Evolutionary conservation across 345 rosid species (phyloP).

Genomic region (Trapa bicornis): DNA sequence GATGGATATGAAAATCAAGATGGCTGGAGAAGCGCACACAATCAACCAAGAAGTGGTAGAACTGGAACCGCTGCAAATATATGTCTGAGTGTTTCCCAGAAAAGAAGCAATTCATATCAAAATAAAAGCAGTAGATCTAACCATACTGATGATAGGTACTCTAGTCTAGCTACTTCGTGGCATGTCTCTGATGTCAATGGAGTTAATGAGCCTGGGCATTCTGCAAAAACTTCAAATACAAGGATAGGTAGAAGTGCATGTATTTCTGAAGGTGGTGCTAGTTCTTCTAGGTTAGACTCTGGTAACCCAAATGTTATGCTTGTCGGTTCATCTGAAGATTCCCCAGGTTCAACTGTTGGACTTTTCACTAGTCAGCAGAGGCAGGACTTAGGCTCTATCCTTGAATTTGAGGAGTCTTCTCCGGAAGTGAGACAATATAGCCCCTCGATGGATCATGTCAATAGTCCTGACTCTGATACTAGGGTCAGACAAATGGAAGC

Average conservation of each 20-base stretch:
- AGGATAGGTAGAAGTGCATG: constrained; percentile 25
- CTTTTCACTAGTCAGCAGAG: constrained; percentile 17
- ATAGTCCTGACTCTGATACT: constrained; percentile 33
- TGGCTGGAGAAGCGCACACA: constrained; percentile 46
- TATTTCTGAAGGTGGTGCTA: constrained; percentile 27
- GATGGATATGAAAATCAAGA: constrained; percentile 15
- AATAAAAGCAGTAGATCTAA: constrained; percentile 11
- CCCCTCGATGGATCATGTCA: constrained; percentile 14
- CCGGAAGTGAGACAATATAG: constrained; percentile 21
- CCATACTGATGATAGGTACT: constrained; percentile 6
- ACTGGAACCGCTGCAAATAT: constrained; percentile 14
- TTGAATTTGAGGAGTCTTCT: constrained; percentile 37
- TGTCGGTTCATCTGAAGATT: constrained; percentile 45
- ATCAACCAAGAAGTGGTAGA: constrained; percentile 10
- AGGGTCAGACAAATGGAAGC: constrained; percentile 78
- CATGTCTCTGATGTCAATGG: constrained; percentile 12
- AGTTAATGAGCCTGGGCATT: constrained; percentile 9
- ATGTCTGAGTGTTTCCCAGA: constrained; percentile 14
- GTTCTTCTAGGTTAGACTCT: constrained; percentile 20
- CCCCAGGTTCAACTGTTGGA: constrained; percentile 43
- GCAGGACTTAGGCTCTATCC: constrained; percentile 19
- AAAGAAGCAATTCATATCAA: constrained; percentile 15
- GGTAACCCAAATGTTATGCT: constrained; percentile 33
- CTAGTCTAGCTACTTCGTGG: constrained; percentile 16
- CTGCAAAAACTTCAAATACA: constrained; percentile 15